Evolutionary conservation across 163 green algal species (phyloP), one percentile per base, ranked within the genome.

Genomic region (Coccomyxa subellipsoidea): DNA sequence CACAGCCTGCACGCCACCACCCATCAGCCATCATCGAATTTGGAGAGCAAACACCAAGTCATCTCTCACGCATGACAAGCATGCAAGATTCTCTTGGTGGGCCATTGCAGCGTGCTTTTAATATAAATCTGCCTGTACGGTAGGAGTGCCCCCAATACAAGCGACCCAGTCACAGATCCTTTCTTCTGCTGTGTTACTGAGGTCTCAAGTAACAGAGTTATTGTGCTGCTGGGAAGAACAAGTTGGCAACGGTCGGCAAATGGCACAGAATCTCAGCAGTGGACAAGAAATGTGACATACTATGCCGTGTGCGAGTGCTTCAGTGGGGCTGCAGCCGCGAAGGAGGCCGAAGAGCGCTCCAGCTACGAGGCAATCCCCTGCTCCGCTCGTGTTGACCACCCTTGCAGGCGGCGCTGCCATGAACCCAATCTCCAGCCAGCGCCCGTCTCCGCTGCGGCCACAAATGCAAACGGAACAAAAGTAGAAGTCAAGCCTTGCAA

Each of bases 321-420:
- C n/a, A 8, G 32, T 7, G 5, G 82, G 59, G 29, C 29, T 47
- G 3, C 18, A 25, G 1, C 82, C 82, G 39, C 32, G 38, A 27
- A 85, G 35, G 40, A 85, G 35, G 23, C 12, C 79, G 4, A 38
- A 70, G 25, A 79, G 36, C 4, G 69, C 32, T 6, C 88, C 88
- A 27, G 84, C 88, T 59, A 91, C 88, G 31, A 92, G 69, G 76
- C 84, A 90, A 70, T 92, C 88, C 21, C 88, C 88, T 35, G 88
- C 86, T 2, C 88, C 88, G 81, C 85, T 91, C 40, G 76, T 84
- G 78, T 81, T 92, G 3, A 87, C 80, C 31, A 92, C 73, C 2
- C 34, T 7, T 8, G 88, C 84, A 35, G 85, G 84, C 53, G 88
- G 29, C 7, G 88, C 82, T 35, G 81, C 34, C 54, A 84, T 54